Conservation (phyloP, 768 basidiomycete genomes). For the Termitomyces sp. region DNA sequence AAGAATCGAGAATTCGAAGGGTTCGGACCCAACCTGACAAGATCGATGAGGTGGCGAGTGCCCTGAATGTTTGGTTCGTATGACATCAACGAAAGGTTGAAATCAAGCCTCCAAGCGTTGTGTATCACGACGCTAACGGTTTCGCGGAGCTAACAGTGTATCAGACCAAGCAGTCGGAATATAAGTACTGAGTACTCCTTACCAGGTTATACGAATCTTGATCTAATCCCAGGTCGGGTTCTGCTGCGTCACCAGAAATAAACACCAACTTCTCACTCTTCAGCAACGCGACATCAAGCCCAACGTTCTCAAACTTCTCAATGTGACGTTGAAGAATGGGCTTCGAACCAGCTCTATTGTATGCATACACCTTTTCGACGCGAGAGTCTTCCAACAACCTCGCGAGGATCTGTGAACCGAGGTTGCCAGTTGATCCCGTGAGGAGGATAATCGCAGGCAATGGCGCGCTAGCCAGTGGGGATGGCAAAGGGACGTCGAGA, state of each 20-base stretch:
- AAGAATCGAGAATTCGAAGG: conserved; percentile 16
- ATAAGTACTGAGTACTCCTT: neutral
- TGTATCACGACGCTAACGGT: conserved; percentile 26
- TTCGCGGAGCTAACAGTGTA: conserved; percentile 17
- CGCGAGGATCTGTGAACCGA: conserved; percentile 20
- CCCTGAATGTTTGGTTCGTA: conserved; percentile 32
- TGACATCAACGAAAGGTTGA: conserved; percentile 31
- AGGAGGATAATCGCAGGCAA: conserved; percentile 11
- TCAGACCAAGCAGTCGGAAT: neutral
- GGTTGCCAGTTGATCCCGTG: conserved; percentile 24
- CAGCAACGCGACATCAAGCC: conserved; percentile 11
- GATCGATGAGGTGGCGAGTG: conserved; percentile 25
- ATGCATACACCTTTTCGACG: conserved; percentile 35
- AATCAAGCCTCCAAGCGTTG: conserved; percentile 37
- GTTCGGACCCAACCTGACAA: conserved; percentile 17
- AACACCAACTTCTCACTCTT: conserved; percentile 12
- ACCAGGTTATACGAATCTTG: conserved; percentile 5
- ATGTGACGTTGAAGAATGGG: conserved; percentile 12
- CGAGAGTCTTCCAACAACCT: conserved; percentile 21
- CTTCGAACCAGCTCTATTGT: conserved; percentile 12
- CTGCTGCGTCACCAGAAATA: conserved; percentile 14
- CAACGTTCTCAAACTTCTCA: conserved; percentile 12
- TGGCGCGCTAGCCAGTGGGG: neutral
- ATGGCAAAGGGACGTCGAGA: conserved; percentile 7
- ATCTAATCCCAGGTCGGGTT: conserved; percentile 11